Base-by-base conservation (phyloP, 179 eudicot species). In the Camellia oleifera region DNA sequence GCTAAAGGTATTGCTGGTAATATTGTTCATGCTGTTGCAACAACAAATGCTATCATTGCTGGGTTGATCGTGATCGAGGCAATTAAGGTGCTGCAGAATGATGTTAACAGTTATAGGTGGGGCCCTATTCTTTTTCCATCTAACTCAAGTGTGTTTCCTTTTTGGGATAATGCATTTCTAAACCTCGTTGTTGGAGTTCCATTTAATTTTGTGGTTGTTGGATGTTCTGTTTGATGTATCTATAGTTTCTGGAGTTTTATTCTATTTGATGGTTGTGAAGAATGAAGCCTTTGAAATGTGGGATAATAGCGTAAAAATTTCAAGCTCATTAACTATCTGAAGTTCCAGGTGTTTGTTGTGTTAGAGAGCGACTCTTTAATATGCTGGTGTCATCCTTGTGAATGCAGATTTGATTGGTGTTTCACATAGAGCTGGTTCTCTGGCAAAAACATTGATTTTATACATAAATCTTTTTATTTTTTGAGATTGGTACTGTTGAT, bases 1-100 rank as follows among this genome's bases (percentile, higher is more conserved):
- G 98, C 99, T 54, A 96, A 96, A 88, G 99, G 99, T 74, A 91
- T 96, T 81, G 99, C 99, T 79, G 99, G 99, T 67, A 92, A 96
- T 84, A 96, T 96, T 84, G 92, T 96, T 77, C 98, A 96, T 88
- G 99, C 99, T 78, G 98, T 96, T 85, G 99, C 99, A 60, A 96
- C 98, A 61, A 96, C 99, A 53, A 96, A 94, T 85, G 98, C 99
- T 84, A 82, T 92, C 74, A 85, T 96, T 88, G 92, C 99, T 72
- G 99, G 99, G 77, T 84, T 96, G 88, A 89, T 96, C 72, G 99
- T 96, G 79, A 91, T 91, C 50, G 99, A 96, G 88, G 97, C 99
- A 69, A 88, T 94, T 64, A 96, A 94, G 89, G 91, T 96, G 89
- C 90, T 96, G 79, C 91, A 88, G 82, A 85, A 90, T 84, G 97